Base-by-base conservation (phyloP, 2,329 filamentous ascomycete genomes). In the Podosphaera xanthii region DNA sequence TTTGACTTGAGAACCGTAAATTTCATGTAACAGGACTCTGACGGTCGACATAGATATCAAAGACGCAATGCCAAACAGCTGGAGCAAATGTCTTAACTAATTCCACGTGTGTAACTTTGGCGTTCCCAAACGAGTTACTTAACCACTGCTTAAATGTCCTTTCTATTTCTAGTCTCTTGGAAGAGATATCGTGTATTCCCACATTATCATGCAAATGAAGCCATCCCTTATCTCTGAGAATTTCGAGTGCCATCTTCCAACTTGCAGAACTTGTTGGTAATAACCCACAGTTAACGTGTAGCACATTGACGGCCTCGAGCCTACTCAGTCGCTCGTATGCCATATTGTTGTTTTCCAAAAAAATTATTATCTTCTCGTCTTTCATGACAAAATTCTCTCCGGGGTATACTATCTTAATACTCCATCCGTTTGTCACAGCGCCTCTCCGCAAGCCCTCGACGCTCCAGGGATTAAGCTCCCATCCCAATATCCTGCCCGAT, bases 381-480 rank as follows among this genome's bases (percentile, higher is more conserved):
- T 75, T 75, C 6, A 60, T 38, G 10, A 67, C 64, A 38, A 71
- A 69, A 0, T 76, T 73, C 0, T 67, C 65, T 0, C 68, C 50
- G 4, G 31, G 69, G 12, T 68, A 66, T 0, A 86, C 70, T 12
- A 86, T 75, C 59, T 72, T 74, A 7, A 83, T 78, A 0, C 68
- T 70, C 82, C 84, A 89, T 46, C 78, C 77, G 67, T 90, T 90
- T 36, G 71, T 79, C 52, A 74, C 66, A 35, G 90, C 87, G 31
- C 89, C 91, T 63, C 86, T 79, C 34, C 82, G 76, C 67, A 97
- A 70, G 0, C 86, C 89, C 72, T 96, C 88, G 40, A 94, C 78
- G 63, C 83, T 89, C 83, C 90, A 86, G 0, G 84, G 83, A 69
- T 95, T 96, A 53, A 96, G 74, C 71, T 97, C 91, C 86, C 87